These are phyloP conservation scores for Moringa oleifera DNA, from an alignment of 345 rosid species.

Conservation along the genomic window DNA sequence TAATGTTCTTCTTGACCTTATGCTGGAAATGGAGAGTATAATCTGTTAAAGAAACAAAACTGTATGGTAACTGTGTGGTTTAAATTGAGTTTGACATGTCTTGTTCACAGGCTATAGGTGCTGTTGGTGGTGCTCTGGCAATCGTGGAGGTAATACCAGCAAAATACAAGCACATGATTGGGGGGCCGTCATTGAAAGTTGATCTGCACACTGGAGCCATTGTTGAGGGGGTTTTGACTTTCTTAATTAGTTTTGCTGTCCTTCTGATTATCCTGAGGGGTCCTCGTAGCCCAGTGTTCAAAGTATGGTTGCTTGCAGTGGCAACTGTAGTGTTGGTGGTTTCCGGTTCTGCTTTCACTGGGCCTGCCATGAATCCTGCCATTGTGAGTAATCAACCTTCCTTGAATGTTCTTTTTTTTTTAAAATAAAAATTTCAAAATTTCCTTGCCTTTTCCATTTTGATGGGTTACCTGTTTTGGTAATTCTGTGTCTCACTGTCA, in stretches of 20 bases:
- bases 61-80: neutral
- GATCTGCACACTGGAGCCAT: slow-evolving; percentile 81
- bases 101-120: slow-evolving; percentile 73
- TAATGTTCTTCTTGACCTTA: too few species aligned
- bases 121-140: slow-evolving; percentile 86
- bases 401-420: neutral
- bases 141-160: slow-evolving; percentile 70
- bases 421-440: neutral
- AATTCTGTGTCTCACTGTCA: too few species aligned
- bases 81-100: neutral
- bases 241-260: slow-evolving; percentile 59
- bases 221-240: slow-evolving; percentile 83
- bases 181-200: slow-evolving; percentile 61
- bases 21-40: neutral
- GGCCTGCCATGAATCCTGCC: slow-evolving; percentile 98
- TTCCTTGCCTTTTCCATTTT: neutral
- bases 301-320: slow-evolving; percentile 60
- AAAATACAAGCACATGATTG: slow-evolving; percentile 66
- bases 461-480: neutral
- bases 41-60: neutral
- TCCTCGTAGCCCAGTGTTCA: slow-evolving; percentile 46
- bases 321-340: slow-evolving; percentile 58
- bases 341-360: slow-evolving; percentile 61
- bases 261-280: slow-evolving; percentile 71
- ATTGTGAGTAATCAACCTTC: slow-evolving; percentile 55